These are phyloP conservation scores for Trebouxia sp. DNA, from an alignment of 139 green algal genomes.

Conservation along the genomic window DNA sequence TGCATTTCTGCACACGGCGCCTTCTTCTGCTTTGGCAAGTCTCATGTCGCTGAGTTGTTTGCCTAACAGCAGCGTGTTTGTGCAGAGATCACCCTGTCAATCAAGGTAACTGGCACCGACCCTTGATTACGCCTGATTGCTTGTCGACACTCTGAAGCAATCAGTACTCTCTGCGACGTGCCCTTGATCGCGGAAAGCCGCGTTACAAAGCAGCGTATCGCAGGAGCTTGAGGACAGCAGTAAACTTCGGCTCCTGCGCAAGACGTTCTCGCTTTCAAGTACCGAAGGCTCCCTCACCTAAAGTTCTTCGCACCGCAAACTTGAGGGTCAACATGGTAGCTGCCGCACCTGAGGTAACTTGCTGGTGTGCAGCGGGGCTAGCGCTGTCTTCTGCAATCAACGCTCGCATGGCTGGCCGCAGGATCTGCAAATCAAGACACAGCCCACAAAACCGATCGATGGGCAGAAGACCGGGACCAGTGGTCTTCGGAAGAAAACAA, in stretches of 20 bases:
- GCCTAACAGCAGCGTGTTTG: background rate
- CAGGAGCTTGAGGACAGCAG: background rate
- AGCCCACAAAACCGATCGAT: slow-evolving; percentile 94
- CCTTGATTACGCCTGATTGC: slow-evolving; percentile 16
- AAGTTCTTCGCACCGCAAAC: background rate
- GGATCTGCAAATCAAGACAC: slow-evolving; percentile 65
- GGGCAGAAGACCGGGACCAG: slow-evolving; percentile 98
- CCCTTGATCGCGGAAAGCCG: no score
- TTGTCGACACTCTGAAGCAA: no score
- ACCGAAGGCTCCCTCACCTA: background rate
- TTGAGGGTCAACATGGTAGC: background rate
- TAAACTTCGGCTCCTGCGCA: background rate
- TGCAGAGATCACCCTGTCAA: background rate
- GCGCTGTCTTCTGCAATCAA: background rate
- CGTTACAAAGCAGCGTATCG: no score
- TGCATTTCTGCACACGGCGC: background rate
- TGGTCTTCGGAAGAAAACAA: slow-evolving; percentile 98
- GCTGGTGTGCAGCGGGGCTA: background rate
- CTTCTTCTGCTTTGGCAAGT: background rate
- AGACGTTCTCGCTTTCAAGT: background rate
- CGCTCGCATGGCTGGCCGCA: background rate
- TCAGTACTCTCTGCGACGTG: no score
- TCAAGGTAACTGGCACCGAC: background rate
- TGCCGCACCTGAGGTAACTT: background rate
- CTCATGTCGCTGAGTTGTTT: slow-evolving; percentile 9